Conservation (phyloP, 495 filamentous ascomycete genomes). For the Aspergillus kassunensis region DNA sequence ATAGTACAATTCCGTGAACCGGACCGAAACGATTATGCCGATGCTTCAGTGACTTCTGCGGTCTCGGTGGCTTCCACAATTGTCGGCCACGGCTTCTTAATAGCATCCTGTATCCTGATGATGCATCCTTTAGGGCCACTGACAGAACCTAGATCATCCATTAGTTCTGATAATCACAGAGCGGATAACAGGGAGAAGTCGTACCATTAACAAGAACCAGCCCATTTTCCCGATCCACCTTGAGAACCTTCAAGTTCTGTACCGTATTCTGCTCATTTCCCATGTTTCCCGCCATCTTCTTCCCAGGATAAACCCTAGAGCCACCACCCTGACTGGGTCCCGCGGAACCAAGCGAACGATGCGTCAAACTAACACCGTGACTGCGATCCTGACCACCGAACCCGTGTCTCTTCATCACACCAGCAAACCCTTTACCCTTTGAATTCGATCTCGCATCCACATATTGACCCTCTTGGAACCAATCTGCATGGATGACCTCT, state of each 20-base stretch:
- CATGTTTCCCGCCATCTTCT: conserved; percentile 97
- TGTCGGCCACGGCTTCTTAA: conserved; percentile 83
- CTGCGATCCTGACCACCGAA: conserved; percentile 84
- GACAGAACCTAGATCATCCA: conserved; percentile 55
- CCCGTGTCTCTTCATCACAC: conserved; percentile 95
- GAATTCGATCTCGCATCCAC: conserved; percentile 77
- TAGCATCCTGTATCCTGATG: conserved; percentile 83
- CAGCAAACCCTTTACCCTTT: conserved; percentile 86
- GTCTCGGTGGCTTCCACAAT: conserved; percentile 41
- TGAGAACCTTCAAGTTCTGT: conserved; percentile 84
- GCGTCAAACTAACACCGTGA: conserved; percentile 90
- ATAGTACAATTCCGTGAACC: conserved; percentile 36
- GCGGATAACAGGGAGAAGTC: conserved; percentile 4
- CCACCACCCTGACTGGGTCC: conserved; percentile 88
- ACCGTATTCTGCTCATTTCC: conserved; percentile 79
- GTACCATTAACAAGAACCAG: conserved; percentile 82
- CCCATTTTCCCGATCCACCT: conserved; percentile 79
- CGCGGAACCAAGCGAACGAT: conserved; percentile 82
- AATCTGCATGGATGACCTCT: conserved; percentile 67
- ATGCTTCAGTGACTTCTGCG: conserved; percentile 39
- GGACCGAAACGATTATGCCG: conserved; percentile 19
- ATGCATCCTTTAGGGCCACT: conserved; percentile 79
- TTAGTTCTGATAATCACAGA: not conserved
- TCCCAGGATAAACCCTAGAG: conserved; percentile 86
- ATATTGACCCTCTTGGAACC: conserved; percentile 87